Evolutionary conservation across 352 stramenopile species (phyloP), one percentile per base, ranked within the genome.

Genomic region (Pythium brachiatum): DNA sequence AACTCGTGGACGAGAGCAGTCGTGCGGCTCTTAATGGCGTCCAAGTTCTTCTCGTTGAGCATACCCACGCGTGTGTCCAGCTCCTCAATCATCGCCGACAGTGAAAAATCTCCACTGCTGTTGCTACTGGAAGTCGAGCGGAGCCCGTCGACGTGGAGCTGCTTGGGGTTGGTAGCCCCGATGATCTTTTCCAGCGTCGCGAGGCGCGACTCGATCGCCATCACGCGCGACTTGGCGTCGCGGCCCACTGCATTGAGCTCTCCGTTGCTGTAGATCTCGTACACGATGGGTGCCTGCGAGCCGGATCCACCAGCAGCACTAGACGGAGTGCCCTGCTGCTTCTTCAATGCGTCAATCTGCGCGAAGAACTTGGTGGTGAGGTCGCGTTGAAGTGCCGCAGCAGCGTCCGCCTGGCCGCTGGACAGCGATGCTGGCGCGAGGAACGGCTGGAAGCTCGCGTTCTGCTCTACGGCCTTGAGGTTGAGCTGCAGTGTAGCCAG

Each of bases 181-280:
- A 92, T 62, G 41, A 79, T 57, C 56, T 75, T 77, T 47, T 92
- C 83, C 13, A 92, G 68, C 56, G 69, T 76, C 55, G 77, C 80
- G 27, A 92, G 75, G 7, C 77, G 72, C 38, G 76, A 74, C 51
- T 92, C 83, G 34, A 92, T 72, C 43, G 72, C 69, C 43, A 83
- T 57, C 54, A 88, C 65, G 2, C 83, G 80, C 51, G 75, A 72
- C 63, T 87, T 88, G 31, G 79, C 78, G 48, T 89, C 81, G n/a
- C 70, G 70, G 41, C 90, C 83, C 13, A 88, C 73, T 8, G 77
- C 76, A 60, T 89, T 83, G 29, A 89, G 62, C 70, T 92, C 83
- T 16, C 80, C 80, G 41, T 83, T 90, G 67, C 78, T 90, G 75
- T 81, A 92, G 50, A 92, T 88, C 66, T 92, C 83, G 67, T 92